A percentile compares a stretch with the other conserved stretches of the same genome.
These are phyloP conservation scores for Penicillium longicatenatum DNA, from an alignment of 495 filamentous ascomycete species.

Conservation along the genomic window DNA sequence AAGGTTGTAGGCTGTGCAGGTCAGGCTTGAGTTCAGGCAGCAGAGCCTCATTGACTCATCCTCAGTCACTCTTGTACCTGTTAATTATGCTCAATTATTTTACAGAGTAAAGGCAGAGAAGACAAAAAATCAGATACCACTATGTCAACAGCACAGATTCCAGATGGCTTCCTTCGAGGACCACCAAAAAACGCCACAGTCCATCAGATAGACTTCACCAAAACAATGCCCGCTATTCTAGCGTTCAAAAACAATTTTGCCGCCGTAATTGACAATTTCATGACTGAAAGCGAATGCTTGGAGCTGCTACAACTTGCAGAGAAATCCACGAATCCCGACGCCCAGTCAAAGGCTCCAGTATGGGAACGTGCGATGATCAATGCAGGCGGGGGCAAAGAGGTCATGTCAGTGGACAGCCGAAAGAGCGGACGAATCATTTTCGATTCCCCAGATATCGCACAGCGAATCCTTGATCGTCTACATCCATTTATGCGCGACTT, in stretches of 20 bases:
- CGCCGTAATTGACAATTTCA: conserved; percentile 63
- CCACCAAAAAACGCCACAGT: conserved; percentile 26
- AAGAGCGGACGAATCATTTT: conserved; percentile 77
- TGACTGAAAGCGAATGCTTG: conserved; percentile 62
- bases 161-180: conserved; percentile 19
- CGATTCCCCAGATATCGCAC: conserved; percentile 62
- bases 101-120: too few species aligned
- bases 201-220: conserved; percentile 53
- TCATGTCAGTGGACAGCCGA: conserved; percentile 55
- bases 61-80: neutral
- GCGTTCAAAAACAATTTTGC: conserved; percentile 60
- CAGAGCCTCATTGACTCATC: neutral
- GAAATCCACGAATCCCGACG: conserved; percentile 19
- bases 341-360: conserved; percentile 13
- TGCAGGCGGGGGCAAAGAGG: conserved; percentile 61
- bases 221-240: conserved; percentile 48
- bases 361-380: conserved; percentile 59
- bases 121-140: neutral
- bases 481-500: conserved; percentile 47
- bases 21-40: neutral
- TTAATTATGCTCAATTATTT: too few species aligned
- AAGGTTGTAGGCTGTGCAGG: neutral
- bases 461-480: conserved; percentile 62
- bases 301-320: conserved; percentile 60
- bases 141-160: conserved; percentile 16